Conservation (phyloP, 2,329 filamentous ascomycete species). For the Aquanectria penicillioides region DNA sequence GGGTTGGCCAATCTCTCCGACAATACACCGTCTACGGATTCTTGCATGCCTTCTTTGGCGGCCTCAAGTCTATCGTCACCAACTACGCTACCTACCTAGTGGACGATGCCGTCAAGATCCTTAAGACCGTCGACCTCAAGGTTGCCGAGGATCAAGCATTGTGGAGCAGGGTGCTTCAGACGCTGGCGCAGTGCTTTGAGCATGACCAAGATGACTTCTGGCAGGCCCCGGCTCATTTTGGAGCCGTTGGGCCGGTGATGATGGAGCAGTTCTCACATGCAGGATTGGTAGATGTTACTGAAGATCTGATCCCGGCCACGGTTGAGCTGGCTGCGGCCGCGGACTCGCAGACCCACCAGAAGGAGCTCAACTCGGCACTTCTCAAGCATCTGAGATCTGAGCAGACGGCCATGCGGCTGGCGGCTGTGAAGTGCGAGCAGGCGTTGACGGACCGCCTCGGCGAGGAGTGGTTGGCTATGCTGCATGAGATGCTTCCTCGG, state of each 20-base stretch:
- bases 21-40: conserved; percentile 85
- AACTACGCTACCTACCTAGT: conserved; percentile 88
- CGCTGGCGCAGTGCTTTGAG: conserved; percentile 80
- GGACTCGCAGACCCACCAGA: conserved; percentile 89
- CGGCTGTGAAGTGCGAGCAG: conserved; percentile 84
- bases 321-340: conserved; percentile 83
- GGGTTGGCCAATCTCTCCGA: conserved; percentile 66
- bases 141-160: conserved; percentile 64
- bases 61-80: conserved; percentile 92
- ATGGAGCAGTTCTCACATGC: conserved; percentile 71
- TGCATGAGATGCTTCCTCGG: conserved; percentile 96
- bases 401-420: conserved; percentile 76
- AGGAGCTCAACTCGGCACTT: conserved; percentile 82
- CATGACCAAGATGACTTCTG: conserved; percentile 96
- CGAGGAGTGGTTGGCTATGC: conserved; percentile 90
- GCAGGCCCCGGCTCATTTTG: conserved; percentile 91
- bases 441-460: conserved; percentile 81
- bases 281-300: conserved; percentile 51
- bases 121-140: conserved; percentile 62
- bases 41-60: conserved; percentile 80
- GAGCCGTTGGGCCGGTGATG: conserved; percentile 74
- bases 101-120: conserved; percentile 75
- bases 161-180: conserved; percentile 75
- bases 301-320: conserved; percentile 76
- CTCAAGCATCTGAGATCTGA: conserved; percentile 83